phyloP scores from a whole-genome alignment of 768 basidiomycete species.

The Lactarius akahatsu region DNA sequence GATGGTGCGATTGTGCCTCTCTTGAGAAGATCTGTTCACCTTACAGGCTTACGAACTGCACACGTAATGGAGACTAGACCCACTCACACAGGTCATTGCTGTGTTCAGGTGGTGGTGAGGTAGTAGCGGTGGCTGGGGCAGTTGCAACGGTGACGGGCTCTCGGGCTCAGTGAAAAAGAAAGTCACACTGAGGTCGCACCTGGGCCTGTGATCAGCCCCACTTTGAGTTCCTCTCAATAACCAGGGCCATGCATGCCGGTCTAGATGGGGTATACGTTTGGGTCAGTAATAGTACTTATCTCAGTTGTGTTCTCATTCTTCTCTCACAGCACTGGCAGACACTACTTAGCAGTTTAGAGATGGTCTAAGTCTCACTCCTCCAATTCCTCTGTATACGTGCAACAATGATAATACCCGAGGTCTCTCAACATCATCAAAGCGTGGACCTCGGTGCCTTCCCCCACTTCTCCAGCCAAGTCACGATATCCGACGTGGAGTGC shows the following conservation, averaged over 20 bases:
- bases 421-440: background rate
- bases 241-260: no score
- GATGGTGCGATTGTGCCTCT: background rate
- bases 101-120: no score
- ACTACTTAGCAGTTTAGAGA: background rate
- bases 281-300: background rate
- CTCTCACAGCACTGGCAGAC: background rate
- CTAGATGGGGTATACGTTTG: no score
- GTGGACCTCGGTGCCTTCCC: slow-evolving; percentile 1
- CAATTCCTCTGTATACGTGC: background rate
- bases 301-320: background rate
- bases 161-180: no score
- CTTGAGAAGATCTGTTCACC: no score
- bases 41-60: no score
- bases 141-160: no score
- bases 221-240: background rate
- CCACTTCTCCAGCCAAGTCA: slow-evolving; percentile 27
- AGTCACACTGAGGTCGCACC: no score
- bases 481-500: slow-evolving; percentile 27
- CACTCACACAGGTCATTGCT: no score
- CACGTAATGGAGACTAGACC: no score
- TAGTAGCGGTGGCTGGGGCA: no score
- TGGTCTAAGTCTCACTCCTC: background rate
- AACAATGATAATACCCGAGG: background rate
- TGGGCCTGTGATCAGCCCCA: no score